A percentile compares a stretch with the other conserved stretches of the same genome.
phyloP scores from a whole-genome alignment of 768 basidiomycete species.

The Nevesoporus exiguus region DNA sequence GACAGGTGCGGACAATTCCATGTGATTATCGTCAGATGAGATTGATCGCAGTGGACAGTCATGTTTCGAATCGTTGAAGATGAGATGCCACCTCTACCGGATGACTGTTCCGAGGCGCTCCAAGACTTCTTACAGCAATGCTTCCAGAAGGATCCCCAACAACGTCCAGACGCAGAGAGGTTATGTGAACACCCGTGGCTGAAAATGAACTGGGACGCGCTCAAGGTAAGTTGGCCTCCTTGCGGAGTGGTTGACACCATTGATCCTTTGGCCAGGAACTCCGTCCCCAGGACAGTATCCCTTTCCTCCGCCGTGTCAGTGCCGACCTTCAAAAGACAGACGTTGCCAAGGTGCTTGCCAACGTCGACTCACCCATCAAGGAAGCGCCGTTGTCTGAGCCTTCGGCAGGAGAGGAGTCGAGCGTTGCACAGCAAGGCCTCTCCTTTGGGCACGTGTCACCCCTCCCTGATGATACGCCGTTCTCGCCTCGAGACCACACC shows the following conservation, averaged over 20 bases:
- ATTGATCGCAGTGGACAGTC: conserved; percentile 43
- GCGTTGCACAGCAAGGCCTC: conserved; percentile 36
- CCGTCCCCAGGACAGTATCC: conserved; percentile 91
- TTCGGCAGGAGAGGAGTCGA: conserved; percentile 39
- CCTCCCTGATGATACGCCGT: conserved; percentile 32
- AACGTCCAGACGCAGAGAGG: conserved; percentile 78
- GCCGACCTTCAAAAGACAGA: conserved; percentile 78
- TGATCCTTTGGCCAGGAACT: conserved; percentile 50
- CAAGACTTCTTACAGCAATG: conserved; percentile 81
- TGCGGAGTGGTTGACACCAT: neutral
- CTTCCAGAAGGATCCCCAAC: conserved; percentile 82
- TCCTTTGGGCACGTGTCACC: conserved; percentile 36
- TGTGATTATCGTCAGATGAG: neutral
- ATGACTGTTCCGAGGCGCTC: conserved; percentile 70
- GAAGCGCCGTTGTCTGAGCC: conserved; percentile 45
- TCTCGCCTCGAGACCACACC: conserved; percentile 68
- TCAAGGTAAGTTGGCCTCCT: conserved; percentile 52
- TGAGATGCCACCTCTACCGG: conserved; percentile 81
- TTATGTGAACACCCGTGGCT: conserved; percentile 94
- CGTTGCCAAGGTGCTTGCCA: conserved; percentile 49
- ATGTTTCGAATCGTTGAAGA: conserved; percentile 99
- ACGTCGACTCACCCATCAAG: conserved; percentile 30
- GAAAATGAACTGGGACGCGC: conserved; percentile 71
- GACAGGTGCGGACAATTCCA: conserved; percentile 58
- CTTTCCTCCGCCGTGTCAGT: conserved; percentile 90